phyloP scores from a whole-genome alignment of 225 moss, liverwort and hornwort genomes.

The Pseudisothecium myosuroides region DNA sequence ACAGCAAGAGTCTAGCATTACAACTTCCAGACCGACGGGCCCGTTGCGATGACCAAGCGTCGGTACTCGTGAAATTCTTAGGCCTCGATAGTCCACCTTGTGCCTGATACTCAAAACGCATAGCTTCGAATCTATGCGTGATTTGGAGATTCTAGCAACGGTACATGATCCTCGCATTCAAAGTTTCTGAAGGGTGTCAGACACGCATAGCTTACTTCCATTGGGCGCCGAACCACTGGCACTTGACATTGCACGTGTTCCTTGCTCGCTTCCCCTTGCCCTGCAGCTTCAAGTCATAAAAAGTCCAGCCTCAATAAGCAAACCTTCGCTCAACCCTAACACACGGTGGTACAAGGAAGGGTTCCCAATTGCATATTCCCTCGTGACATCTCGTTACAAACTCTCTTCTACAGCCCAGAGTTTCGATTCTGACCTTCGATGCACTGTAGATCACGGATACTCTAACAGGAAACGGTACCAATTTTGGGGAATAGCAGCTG shows the following conservation, averaged over 20 bases:
- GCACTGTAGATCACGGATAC: not conserved
- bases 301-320: not conserved
- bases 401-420: not conserved
- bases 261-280: not conserved
- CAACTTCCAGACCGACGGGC: not conserved
- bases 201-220: not conserved
- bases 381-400: not conserved
- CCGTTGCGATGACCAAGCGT: not conserved
- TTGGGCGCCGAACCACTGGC: slow-evolving; percentile 8
- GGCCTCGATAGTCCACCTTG: not conserved
- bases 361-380: not conserved
- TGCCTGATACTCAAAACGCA: not conserved
- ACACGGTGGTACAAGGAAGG: not conserved
- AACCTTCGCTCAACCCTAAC: slow-evolving; percentile 2
- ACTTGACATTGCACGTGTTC: slow-evolving; percentile 18
- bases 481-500: not conserved
- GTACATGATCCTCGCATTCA: not conserved
- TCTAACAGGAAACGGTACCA: not conserved
- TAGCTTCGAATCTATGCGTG: not conserved
- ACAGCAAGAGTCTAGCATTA: not conserved
- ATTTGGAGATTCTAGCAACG: not conserved
- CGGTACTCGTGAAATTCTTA: not conserved
- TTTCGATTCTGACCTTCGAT: slow-evolving; percentile 6
- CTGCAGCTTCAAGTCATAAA: not conserved
- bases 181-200: not conserved